Percentiles rank a stretch among this genome's conserved stretches.
These are phyloP conservation scores for Talaromyces adpressus DNA, from an alignment of 495 filamentous ascomycete genomes.

Conservation along the genomic window DNA sequence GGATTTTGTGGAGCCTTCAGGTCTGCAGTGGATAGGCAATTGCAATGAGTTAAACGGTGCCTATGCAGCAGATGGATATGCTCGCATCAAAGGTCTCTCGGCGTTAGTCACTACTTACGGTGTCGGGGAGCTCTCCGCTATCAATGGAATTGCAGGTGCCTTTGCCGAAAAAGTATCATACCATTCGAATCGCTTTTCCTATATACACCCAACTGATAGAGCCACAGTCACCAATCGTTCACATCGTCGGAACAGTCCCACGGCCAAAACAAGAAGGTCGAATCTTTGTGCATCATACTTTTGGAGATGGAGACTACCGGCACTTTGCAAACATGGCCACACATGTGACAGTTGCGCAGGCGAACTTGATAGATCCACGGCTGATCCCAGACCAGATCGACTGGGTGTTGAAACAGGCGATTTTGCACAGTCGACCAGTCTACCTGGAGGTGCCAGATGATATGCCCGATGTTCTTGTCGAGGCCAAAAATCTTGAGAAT, in stretches of 20 bases:
- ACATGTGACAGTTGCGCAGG: constrained; percentile 22
- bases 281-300: constrained; percentile 35
- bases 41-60: constrained; percentile 78
- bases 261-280: constrained; percentile 18
- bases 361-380: constrained; percentile 24
- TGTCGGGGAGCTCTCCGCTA: constrained; percentile 70
- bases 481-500: constrained; percentile 14
- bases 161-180: constrained; percentile 57
- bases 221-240: constrained; percentile 50
- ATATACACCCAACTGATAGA: constrained; percentile 1
- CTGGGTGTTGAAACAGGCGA: constrained; percentile 25
- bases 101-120: constrained; percentile 77
- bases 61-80: constrained; percentile 79
- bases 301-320: constrained; percentile 34
- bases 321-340: constrained; percentile 18
- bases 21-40: constrained; percentile 59
- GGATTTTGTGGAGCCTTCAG: not conserved
- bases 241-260: constrained; percentile 55
- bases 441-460: constrained; percentile 39
- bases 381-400: constrained; percentile 34
- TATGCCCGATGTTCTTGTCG: constrained; percentile 28
- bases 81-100: constrained; percentile 62
- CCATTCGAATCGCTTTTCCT: not conserved
- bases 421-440: constrained; percentile 34
- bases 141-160: constrained; percentile 67